Evolutionary conservation across 208 protist genomes (phyloP).

Genomic region (Leishmania martiniquensis): DNA sequence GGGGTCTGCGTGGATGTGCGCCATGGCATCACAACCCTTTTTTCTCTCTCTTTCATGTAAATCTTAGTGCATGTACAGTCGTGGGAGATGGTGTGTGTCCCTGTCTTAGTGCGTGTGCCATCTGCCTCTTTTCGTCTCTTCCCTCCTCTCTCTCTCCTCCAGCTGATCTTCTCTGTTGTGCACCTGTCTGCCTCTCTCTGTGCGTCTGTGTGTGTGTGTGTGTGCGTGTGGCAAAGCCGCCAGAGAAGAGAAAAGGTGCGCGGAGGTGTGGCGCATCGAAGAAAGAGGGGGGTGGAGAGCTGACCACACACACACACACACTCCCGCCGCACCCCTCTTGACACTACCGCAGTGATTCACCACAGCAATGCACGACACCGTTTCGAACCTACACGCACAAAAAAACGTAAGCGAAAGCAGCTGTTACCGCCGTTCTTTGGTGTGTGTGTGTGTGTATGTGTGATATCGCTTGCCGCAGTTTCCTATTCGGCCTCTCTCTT

Average conservation of each 20-base stretch:
- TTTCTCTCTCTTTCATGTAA: constrained; percentile 5
- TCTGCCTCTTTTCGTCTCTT: background rate
- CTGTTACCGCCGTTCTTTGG: background rate
- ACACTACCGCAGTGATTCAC: background rate
- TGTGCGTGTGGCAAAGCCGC: background rate
- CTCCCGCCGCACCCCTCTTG: no score
- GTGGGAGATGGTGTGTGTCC: background rate
- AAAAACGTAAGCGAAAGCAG: background rate
- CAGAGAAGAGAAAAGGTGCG: background rate
- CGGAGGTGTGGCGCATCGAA: no score
- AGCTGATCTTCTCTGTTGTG: background rate
- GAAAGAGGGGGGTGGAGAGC: no score
- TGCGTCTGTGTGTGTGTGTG: background rate
- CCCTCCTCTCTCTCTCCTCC: background rate
- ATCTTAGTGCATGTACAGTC: constrained; percentile 11
- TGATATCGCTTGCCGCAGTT: background rate
- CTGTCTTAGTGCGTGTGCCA: constrained; percentile 2
- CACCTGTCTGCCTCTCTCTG: no score
- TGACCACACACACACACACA: background rate
- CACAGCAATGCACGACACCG: background rate
- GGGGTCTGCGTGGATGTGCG: background rate
- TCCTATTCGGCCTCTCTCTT: background rate
- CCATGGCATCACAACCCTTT: background rate
- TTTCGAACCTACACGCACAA: background rate
- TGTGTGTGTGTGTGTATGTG: background rate